Base-by-base conservation (phyloP, 2,329 filamentous ascomycete species). In the Penicillium sp. region DNA sequence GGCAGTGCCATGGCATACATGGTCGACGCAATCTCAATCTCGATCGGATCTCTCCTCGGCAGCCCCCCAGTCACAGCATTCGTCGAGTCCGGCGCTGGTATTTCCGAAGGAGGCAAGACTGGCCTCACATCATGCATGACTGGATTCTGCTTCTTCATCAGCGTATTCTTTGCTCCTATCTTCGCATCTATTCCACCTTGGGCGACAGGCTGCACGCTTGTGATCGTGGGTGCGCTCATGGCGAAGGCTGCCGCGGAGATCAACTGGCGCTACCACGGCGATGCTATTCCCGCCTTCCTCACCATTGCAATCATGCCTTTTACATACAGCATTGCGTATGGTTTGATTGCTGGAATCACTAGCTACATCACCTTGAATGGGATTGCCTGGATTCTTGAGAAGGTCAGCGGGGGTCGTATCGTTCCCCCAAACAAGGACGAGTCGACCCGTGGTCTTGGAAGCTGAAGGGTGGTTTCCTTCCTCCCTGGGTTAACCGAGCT, bases 221-320 rank as follows among this genome's bases (percentile, higher is more conserved):
- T 96, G 63, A 85, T 96, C 38, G 90, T 96, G 51, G 91, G 91
- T n/a, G 86, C 87, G 18, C 88, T 95, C 82, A 95, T 95, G 91
- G 86, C 88, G 53, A 83, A 85, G 57, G 83, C 89, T 1, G 89
- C 89, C 11, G 84, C 84, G 14, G 88, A 94, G 60, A 92, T 96
- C 79, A 96, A 96, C 80, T 96, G 91, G 91, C 80, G 80, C 44
- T 95, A 96, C 74, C 80, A 91, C 57, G 91, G 91, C 49, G 91
- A 96, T 70, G 87, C 90, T 1, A 81, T 95, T 22, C 91, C 91
- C 0, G 90, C 91, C 3, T 95, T 95, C 76, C 78, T 95, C 34
- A 92, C 89, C 47, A 88, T 96, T 59, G 85, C 87, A 54, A 77
- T 92, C 57, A 95, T 96, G 91, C 91, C 91, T 0, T 94, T 95